A percentile compares a stretch with the other conserved stretches of the same genome.
Conservation (phyloP, 345 rosid species). For the Barbarea vulgaris region DNA sequence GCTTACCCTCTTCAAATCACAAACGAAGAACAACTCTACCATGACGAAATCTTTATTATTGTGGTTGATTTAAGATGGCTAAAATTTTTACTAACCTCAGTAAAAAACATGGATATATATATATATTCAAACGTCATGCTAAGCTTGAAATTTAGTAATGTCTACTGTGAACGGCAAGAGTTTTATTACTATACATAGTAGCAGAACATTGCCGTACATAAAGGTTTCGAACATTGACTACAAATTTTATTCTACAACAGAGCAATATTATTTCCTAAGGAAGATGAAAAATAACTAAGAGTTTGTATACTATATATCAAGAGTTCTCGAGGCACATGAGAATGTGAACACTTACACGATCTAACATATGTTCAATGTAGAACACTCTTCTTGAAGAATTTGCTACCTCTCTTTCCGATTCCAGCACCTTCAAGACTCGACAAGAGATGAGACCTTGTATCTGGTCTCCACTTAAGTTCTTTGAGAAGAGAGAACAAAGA, state of each 20-base stretch:
- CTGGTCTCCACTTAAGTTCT: constrained; percentile 93
- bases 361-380: background rate
- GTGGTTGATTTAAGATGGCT: background rate
- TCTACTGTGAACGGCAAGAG: background rate
- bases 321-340: constrained; percentile 12
- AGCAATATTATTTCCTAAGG: background rate
- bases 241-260: constrained; percentile 7
- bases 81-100: too few relatives aligned
- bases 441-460: constrained; percentile 68
- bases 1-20: background rate
- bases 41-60: background rate
- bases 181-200: constrained; percentile 13
- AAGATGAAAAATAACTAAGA: background rate
- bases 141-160: too few relatives aligned
- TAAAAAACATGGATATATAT: too few relatives aligned
- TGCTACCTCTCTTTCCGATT: constrained; percentile 80
- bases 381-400: constrained; percentile 63
- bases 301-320: background rate
- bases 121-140: too few relatives aligned
- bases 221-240: constrained; percentile 12
- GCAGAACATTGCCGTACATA: constrained; percentile 16
- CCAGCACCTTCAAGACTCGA: constrained; percentile 66
- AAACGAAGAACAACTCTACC: constrained; percentile 9
- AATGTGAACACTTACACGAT: background rate
- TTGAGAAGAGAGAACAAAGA: constrained; percentile 69